phyloP scores from a whole-genome alignment of 2,329 filamentous ascomycete genomes.

The Beauveria scarabaeidicola region DNA sequence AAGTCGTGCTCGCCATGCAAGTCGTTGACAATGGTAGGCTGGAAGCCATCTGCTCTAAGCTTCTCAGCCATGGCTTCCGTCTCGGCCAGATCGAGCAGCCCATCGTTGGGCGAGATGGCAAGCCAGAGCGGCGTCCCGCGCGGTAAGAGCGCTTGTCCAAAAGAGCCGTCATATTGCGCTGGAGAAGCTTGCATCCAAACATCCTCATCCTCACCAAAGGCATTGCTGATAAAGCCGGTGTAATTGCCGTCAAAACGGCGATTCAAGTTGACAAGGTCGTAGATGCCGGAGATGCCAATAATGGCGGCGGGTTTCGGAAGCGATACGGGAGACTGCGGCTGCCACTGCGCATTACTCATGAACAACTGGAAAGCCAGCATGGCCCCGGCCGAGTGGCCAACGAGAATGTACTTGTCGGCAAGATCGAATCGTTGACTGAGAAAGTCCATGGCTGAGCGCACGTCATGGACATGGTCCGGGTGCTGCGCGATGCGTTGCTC shows the following conservation, averaged over 20 bases:
- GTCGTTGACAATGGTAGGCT: constrained; percentile 27
- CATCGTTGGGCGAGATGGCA: constrained; percentile 39
- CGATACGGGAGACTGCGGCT: constrained; percentile 15
- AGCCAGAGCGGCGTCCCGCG: constrained; percentile 28
- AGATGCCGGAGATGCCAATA: constrained; percentile 58
- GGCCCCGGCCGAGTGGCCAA: constrained; percentile 56
- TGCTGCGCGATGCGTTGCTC: constrained; percentile 40
- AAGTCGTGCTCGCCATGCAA: constrained; percentile 53
- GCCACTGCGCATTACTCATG: constrained; percentile 31
- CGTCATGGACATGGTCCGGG: constrained; percentile 51
- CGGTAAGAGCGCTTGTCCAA: constrained; percentile 27
- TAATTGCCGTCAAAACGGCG: constrained; percentile 42
- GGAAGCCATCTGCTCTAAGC: constrained; percentile 32
- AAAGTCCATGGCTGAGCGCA: constrained; percentile 41
- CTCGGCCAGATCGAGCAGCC: constrained; percentile 48
- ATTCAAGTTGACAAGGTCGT: constrained; percentile 50
- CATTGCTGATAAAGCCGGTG: constrained; percentile 45
- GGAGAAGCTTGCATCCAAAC: constrained; percentile 51
- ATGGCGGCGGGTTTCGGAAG: constrained; percentile 41
- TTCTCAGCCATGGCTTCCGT: constrained; percentile 45
- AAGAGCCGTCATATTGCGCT: constrained; percentile 32
- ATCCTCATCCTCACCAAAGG: constrained; percentile 47
- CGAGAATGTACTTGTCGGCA: constrained; percentile 41
- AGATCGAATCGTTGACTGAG: constrained; percentile 39
- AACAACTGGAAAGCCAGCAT: constrained; percentile 55